These are phyloP conservation scores for Sphaerobolus stellatus DNA, from an alignment of 1,284 basidiomycete species.

Conservation along the genomic window DNA sequence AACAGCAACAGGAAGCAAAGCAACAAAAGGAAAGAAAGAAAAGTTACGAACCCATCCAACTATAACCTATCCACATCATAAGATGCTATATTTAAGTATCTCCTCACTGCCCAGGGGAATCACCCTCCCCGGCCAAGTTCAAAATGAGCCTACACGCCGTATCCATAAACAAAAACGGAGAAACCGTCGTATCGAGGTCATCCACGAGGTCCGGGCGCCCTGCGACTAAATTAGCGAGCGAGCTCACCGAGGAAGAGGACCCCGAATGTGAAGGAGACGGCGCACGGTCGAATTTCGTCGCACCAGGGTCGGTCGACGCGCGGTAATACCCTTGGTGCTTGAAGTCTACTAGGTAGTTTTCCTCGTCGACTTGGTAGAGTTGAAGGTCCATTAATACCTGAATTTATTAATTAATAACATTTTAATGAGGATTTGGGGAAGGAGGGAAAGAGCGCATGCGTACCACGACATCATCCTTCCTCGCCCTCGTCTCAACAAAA, in stretches of 20 bases:
- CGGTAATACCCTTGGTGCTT: conserved; percentile 92
- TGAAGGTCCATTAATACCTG: conserved; percentile 96
- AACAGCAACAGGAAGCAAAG: no score
- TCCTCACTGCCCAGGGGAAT: no score
- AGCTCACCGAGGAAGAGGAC: conserved; percentile 8
- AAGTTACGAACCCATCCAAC: no score
- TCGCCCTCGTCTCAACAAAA: conserved; percentile 91
- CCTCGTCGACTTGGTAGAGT: conserved; percentile 91
- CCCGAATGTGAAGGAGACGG: conserved; percentile 28
- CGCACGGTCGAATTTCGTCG: conserved; percentile 68
- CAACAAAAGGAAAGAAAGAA: no score
- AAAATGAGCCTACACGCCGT: conserved; percentile 84
- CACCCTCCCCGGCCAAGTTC: conserved; percentile 71
- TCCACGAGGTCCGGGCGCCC: conserved; percentile 17
- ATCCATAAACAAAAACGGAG: conserved; percentile 96
- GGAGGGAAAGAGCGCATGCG: conserved; percentile 28
- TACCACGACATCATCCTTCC: conserved; percentile 89
- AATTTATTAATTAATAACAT: not conserved
- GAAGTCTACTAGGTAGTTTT: conserved; percentile 98
- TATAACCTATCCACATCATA: no score
- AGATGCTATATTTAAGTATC: no score
- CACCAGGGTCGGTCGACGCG: conserved; percentile 58
- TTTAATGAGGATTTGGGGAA: not conserved
- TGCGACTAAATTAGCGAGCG: conserved; percentile 5
- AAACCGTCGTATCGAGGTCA: conserved; percentile 76